A percentile compares a stretch with the other conserved stretches of the same genome.
Evolutionary conservation across 805 yeast genomes (phyloP).

Genomic region (Candida silvicultrix): DNA sequence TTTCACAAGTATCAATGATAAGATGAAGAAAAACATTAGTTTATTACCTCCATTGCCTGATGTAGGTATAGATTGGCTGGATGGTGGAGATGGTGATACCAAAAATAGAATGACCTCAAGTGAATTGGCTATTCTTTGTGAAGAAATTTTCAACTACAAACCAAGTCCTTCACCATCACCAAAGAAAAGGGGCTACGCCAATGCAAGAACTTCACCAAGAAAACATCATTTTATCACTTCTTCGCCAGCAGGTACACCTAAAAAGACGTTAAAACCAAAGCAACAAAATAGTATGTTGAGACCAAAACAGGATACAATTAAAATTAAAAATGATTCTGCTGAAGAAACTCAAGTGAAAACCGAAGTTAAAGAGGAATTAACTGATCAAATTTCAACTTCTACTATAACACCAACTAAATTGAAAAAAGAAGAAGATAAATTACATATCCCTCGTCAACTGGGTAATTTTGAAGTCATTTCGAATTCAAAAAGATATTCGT

Average conservation of each 20-base stretch:
- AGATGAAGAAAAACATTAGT: conserved; percentile 18
- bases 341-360: too few species aligned
- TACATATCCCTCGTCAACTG: conserved; percentile 8
- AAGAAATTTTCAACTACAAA: conserved; percentile 22
- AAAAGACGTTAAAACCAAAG: neutral
- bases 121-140: conserved; percentile 24
- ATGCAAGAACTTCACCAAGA: neutral
- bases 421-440: conserved; percentile 1
- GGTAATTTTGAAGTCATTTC: conserved; percentile 7
- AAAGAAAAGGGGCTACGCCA: neutral
- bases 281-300: neutral
- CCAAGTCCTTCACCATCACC: conserved; percentile 4
- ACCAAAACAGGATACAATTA: neutral
- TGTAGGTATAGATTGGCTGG: conserved; percentile 19
- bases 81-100: conserved; percentile 5
- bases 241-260: neutral
- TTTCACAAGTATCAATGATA: conserved; percentile 1
- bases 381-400: conserved; percentile 2
- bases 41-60: conserved; percentile 24
- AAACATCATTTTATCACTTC: conserved; percentile 1
- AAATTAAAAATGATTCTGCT: too few species aligned
- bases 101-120: conserved; percentile 8
- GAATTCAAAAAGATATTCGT: conserved; percentile 10
- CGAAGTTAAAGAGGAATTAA: neutral
- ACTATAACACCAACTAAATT: neutral